Conservation (phyloP, 2,329 filamentous ascomycete genomes). For the Penicillium griseofulvum region DNA sequence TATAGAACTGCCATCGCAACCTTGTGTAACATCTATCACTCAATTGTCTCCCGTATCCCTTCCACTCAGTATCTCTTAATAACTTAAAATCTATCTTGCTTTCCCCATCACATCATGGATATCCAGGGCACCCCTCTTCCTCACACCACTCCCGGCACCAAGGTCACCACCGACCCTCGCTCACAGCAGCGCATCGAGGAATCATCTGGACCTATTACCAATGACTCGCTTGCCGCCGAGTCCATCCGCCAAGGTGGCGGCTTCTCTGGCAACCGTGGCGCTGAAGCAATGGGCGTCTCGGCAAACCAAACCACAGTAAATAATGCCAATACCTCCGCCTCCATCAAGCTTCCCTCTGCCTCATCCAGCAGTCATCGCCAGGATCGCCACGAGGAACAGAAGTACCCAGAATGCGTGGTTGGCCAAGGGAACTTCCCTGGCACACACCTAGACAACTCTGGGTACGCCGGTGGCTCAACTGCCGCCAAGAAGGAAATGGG, state of each 20-base stretch:
- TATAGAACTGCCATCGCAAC: slow-evolving; percentile 21
- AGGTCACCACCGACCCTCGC: slow-evolving; percentile 50
- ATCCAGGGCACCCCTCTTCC: slow-evolving; percentile 40
- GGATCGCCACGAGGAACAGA: slow-evolving; percentile 42
- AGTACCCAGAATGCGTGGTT: slow-evolving; percentile 41
- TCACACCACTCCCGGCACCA: slow-evolving; percentile 33
- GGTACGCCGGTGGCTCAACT: slow-evolving; percentile 37
- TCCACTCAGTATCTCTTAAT: not conserved
- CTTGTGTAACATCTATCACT: not conserved
- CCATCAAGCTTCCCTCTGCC: slow-evolving; percentile 51
- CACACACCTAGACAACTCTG: slow-evolving; percentile 30
- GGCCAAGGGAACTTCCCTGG: slow-evolving; percentile 42
- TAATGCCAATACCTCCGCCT: slow-evolving; percentile 55
- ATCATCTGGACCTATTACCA: slow-evolving; percentile 60
- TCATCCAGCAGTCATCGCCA: slow-evolving; percentile 48
- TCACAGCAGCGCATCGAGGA: slow-evolving; percentile 58
- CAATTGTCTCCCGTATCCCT: not conserved
- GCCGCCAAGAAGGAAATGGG: slow-evolving; percentile 33
- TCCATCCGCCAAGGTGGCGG: slow-evolving; percentile 60
- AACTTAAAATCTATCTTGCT: too few relatives aligned
- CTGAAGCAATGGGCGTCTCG: slow-evolving; percentile 50
- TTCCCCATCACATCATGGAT: slow-evolving; percentile 31
- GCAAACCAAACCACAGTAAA: slow-evolving; percentile 56
- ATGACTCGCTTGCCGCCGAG: slow-evolving; percentile 74
- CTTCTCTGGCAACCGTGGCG: slow-evolving; percentile 60